Percentiles rank a stretch among this genome's conserved stretches.
phyloP scores from a whole-genome alignment of 768 basidiomycete genomes.

The Lactarius trivialis region DNA sequence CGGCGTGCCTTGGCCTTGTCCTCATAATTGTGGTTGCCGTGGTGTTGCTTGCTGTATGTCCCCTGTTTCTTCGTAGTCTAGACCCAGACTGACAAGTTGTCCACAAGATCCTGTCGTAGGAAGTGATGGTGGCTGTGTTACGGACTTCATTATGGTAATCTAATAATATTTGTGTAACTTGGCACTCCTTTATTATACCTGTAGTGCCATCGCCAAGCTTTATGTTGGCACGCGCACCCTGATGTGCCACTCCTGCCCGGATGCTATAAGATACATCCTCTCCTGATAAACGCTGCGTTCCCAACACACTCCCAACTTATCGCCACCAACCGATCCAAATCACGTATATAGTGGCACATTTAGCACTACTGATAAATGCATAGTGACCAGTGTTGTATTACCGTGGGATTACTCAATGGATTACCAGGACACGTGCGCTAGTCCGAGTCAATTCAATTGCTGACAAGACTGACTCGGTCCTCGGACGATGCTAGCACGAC shows the following conservation, averaged over 20 bases:
- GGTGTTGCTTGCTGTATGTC: slow-evolving; percentile 86
- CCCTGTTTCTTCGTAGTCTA: neutral
- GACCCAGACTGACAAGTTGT: neutral
- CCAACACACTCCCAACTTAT: neutral
- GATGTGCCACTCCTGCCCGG: neutral
- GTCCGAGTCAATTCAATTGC: neutral
- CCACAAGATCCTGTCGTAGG: slow-evolving; percentile 12
- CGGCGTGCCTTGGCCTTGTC: slow-evolving; percentile 84
- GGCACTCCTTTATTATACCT: neutral
- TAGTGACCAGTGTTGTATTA: neutral
- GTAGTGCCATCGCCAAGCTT: neutral
- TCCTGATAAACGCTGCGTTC: neutral
- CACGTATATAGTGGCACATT: neutral
- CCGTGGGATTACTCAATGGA: no score
- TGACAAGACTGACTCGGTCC: no score
- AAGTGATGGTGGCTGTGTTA: neutral
- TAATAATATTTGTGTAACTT: slow-evolving; percentile 7
- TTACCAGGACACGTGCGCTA: neutral
- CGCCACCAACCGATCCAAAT: neutral
- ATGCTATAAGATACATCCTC: neutral
- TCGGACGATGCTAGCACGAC: neutral
- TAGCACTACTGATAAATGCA: neutral
- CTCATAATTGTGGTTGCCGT: slow-evolving; percentile 80
- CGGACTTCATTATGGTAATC: slow-evolving; percentile 13
- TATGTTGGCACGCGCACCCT: neutral